Base-by-base conservation (phyloP, 345 rosid genomes). In the Raphanus raphanistrum region DNA sequence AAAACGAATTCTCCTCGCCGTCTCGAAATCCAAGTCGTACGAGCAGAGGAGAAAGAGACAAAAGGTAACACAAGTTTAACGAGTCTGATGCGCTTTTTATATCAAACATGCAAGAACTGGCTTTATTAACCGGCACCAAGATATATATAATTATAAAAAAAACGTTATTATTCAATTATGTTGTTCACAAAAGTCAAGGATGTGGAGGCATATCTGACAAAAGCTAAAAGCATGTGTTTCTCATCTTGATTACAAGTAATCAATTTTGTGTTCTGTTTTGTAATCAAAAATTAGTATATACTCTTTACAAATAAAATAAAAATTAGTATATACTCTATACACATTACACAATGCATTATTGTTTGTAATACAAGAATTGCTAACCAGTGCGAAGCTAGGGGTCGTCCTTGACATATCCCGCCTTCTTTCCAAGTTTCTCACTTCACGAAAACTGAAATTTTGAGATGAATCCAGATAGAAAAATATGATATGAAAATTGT, bases 51-150 rank as follows among this genome's bases (percentile, higher is more conserved):
- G 54, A 36, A 11, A 43, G 31, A 21, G 7, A 35, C 54, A 63
- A 55, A 33, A 68, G 17, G 55, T 50, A 17, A 68, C 78, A 36
- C 21, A 11, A 13, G 2, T 5, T 36, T 68, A 36, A 38, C n/a
- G 59, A 72, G 68, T 41, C 61, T 31, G 41, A 26, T 31, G 45
- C 31, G 45, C 64, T 69, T 73, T 73, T 61, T 36, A 72, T 73
- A 74, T 63, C 63, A 63, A 63, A 55, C 78, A 68, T 74, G 75
- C 75, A 73, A 25, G 8, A 68, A 50, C 71, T 68, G 68, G 68
- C 72, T 50, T 17, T 28, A 0, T 38, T 5, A 4, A 68, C 71
- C 45, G 58, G 63, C 36, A 57, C 66, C 41, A 63, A 17, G 15
- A 38, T 8, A 17, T 0, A 17, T 63, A 4, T 54, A 57, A 71